A percentile compares a stretch with the other conserved stretches of the same genome.
These are phyloP conservation scores for Hypoxylon sp. DNA, from an alignment of 2,329 filamentous ascomycete species.

Conservation along the genomic window DNA sequence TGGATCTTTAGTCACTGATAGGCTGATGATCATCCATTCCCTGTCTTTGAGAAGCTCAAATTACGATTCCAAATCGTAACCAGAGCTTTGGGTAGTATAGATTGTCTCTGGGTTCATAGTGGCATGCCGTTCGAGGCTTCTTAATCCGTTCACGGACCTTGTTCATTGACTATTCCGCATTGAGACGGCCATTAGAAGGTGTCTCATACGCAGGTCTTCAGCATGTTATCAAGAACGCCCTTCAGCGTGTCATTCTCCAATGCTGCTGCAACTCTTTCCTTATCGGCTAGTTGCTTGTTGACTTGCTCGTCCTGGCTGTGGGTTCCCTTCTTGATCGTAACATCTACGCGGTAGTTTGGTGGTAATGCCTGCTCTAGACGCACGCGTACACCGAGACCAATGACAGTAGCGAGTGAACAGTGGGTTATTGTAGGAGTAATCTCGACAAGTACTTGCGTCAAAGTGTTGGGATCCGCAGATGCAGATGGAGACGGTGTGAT, in stretches of 20 bases:
- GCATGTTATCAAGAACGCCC: constrained; percentile 92
- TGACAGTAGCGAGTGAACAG: constrained; percentile 95
- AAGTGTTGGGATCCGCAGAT: constrained; percentile 66
- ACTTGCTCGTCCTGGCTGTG: constrained; percentile 95
- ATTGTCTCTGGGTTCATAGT: constrained; percentile 5
- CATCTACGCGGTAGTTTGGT: constrained; percentile 91
- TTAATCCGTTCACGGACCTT: constrained; percentile 4
- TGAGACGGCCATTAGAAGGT: constrained; percentile 5
- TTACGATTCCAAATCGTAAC: constrained; percentile 24
- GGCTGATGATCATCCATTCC: constrained; percentile 25
- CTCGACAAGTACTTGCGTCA: constrained; percentile 84
- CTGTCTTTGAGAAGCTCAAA: constrained; percentile 31
- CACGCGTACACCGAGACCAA: constrained; percentile 92
- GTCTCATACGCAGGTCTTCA: constrained; percentile 80
- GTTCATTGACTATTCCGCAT: constrained; percentile 15
- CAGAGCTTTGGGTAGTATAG: constrained; percentile 1
- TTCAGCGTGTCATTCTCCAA: constrained; percentile 93
- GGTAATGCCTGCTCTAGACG: constrained; percentile 92
- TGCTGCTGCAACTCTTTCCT: constrained; percentile 94
- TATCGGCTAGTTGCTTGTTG: constrained; percentile 96
- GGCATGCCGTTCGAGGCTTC: background rate
- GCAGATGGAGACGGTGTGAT: constrained; percentile 78
- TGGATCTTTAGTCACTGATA: constrained; percentile 21
- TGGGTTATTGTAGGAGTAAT: constrained; percentile 98
- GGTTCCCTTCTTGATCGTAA: constrained; percentile 95